Evolutionary conservation across 768 basidiomycete genomes (phyloP).

Genomic region (Sarcodon sp.): DNA sequence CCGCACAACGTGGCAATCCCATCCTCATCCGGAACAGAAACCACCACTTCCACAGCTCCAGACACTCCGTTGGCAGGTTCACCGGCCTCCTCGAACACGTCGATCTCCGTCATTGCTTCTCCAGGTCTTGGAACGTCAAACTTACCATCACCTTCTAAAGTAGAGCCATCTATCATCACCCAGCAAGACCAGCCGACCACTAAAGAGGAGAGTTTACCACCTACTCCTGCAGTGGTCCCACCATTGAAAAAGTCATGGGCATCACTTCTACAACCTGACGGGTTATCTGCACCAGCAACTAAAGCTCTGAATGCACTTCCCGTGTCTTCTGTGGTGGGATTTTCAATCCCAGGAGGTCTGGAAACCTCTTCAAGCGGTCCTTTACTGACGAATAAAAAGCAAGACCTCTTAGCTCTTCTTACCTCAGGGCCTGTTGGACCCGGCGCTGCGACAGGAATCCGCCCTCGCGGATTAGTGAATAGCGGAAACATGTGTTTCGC

Average conservation of each 20-base stretch:
- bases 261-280: constrained; percentile 43
- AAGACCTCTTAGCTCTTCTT: constrained; percentile 43
- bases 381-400: constrained; percentile 14
- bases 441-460: constrained; percentile 20
- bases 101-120: constrained; percentile 28
- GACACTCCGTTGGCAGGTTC: constrained; percentile 36
- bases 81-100: constrained; percentile 48
- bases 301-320: constrained; percentile 38
- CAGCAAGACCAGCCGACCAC: constrained; percentile 9
- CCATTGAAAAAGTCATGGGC: constrained; percentile 62
- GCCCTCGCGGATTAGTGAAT: constrained; percentile 80
- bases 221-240: constrained; percentile 10
- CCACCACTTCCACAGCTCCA: constrained; percentile 35
- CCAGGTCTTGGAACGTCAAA: constrained; percentile 8
- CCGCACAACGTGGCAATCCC: constrained; percentile 20
- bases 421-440: constrained; percentile 21
- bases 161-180: constrained; percentile 1
- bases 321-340: constrained; percentile 58
- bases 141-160: constrained; percentile 4
- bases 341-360: constrained; percentile 49
- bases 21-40: constrained; percentile 37
- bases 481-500: constrained; percentile 98
- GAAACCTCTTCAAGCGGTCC: constrained; percentile 11
- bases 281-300: constrained; percentile 24
- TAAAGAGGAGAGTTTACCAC: background rate